A percentile compares a stretch with the other conserved stretches of the same genome.
Evolutionary conservation across 176 grass and related monocot genomes (phyloP).

Genomic region (Ensete ventricosum): DNA sequence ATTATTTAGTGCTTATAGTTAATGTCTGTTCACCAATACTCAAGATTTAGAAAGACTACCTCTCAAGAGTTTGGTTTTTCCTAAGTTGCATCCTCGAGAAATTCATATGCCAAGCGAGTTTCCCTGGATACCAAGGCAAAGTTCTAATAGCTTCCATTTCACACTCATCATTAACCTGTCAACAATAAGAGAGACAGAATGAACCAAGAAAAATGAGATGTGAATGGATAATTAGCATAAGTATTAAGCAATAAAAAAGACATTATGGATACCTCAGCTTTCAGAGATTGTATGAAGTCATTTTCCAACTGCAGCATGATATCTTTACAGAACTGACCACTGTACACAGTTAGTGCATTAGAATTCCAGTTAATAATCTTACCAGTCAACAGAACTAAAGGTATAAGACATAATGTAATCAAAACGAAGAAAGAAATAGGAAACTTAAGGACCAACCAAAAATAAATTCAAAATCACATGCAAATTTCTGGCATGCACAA

Average conservation of each 20-base stretch:
- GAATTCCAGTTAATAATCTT: constrained; percentile 18
- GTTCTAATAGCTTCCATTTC: constrained; percentile 78
- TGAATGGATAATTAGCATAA: background rate
- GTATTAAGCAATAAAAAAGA: constrained; percentile 5
- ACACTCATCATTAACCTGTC: constrained; percentile 62
- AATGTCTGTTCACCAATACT: background rate
- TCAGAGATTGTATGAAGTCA: constrained; percentile 73
- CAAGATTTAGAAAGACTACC: constrained; percentile 28
- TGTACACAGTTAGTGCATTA: constrained; percentile 28
- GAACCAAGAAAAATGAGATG: background rate
- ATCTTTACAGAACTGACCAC: constrained; percentile 80
- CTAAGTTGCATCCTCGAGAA: constrained; percentile 97
- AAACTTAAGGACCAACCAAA: background rate
- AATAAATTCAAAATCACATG: background rate
- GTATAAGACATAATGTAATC: background rate
- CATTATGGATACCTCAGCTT: constrained; percentile 50
- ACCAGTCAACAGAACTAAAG: constrained; percentile 6
- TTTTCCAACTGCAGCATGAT: constrained; percentile 80
- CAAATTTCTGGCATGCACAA: background rate
- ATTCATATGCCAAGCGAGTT: constrained; percentile 98
- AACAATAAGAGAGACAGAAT: constrained; percentile 10
- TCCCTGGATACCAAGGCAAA: constrained; percentile 92
- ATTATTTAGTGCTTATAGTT: too few relatives aligned
- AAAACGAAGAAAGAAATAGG: background rate
- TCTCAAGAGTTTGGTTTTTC: constrained; percentile 96